Conservation (phyloP, 192 early-diverging fungal species). For the Spizellomyces punctatus region DNA sequence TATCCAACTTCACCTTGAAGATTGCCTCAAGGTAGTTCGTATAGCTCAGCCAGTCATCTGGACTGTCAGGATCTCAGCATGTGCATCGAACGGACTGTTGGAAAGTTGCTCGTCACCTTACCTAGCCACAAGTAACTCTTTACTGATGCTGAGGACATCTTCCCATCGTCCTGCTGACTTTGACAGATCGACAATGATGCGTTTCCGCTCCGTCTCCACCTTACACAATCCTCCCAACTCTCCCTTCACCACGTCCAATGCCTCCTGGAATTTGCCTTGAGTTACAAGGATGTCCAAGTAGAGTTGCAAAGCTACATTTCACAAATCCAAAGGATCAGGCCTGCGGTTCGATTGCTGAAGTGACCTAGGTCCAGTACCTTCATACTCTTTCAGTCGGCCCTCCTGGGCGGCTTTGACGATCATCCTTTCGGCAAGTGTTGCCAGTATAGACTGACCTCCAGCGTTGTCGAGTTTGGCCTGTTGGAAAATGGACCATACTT, state of each 20-base stretch:
- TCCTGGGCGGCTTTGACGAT: constrained; percentile 75
- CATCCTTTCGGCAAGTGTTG: constrained; percentile 79
- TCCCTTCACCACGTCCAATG: constrained; percentile 63
- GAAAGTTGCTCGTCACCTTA: not conserved
- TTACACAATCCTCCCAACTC: constrained; percentile 64
- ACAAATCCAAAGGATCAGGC: not conserved
- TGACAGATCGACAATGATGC: constrained; percentile 43
- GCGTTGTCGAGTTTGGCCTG: constrained; percentile 9
- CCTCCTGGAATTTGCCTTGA: constrained; percentile 70
- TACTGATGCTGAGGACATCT: constrained; percentile 29
- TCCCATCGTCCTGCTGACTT: constrained; percentile 14
- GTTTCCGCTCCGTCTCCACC: constrained; percentile 71
- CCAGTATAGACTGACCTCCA: constrained; percentile 1
- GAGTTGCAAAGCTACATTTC: constrained; percentile 68
- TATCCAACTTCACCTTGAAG: constrained; percentile 29
- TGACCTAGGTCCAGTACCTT: constrained; percentile 41
- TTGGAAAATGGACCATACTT: not conserved
- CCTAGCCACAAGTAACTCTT: constrained; percentile 19
- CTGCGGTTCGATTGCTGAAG: not conserved
- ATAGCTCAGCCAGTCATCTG: constrained; percentile 77
- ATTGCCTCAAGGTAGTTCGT: constrained; percentile 62
- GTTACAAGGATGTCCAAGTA: constrained; percentile 73
- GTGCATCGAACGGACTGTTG: constrained; percentile 8
- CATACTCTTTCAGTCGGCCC: constrained; percentile 63
- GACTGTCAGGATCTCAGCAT: constrained; percentile 41